Conservation (phyloP, 345 rosid species). For the Acer yangbiense region DNA sequence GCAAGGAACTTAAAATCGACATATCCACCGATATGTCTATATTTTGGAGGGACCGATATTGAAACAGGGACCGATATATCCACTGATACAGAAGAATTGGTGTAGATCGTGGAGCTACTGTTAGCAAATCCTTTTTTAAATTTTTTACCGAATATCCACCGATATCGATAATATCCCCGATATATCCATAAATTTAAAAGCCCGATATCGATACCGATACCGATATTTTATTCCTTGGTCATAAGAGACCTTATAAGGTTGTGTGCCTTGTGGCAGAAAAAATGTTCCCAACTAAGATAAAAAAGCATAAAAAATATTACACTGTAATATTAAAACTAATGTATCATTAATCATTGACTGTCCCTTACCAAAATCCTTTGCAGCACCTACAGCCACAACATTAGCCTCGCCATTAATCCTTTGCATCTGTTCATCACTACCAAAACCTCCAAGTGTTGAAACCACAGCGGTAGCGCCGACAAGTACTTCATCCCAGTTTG, state of each 20-base stretch:
- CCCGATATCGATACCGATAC: too few species aligned
- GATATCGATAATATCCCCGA: too few species aligned
- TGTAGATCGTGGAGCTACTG: too few species aligned
- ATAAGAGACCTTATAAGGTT: not conserved
- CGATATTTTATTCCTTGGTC: too few species aligned
- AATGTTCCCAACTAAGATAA: not conserved
- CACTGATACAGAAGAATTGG: too few species aligned
- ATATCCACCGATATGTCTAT: too few species aligned
- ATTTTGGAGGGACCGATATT: too few species aligned
- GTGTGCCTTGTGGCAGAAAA: not conserved
- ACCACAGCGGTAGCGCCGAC: constrained; percentile 85
- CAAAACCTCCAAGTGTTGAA: constrained; percentile 93
- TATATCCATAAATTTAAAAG: too few species aligned
- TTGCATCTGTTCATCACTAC: constrained; percentile 88
- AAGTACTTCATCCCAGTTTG: constrained; percentile 95
- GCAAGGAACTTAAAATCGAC: too few species aligned
- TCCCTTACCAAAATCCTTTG: constrained; percentile 74
- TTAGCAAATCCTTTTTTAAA: too few species aligned
- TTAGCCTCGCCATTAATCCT: constrained; percentile 93
- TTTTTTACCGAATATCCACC: too few species aligned
- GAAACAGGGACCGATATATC: too few species aligned
- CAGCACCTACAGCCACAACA: constrained; percentile 74
- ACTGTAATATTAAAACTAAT: not conserved
- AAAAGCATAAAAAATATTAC: not conserved
- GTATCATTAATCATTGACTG: constrained; percentile 11